These are phyloP conservation scores for Chenopodium album DNA, from an alignment of 148 eudicot genomes.

Conservation along the genomic window DNA sequence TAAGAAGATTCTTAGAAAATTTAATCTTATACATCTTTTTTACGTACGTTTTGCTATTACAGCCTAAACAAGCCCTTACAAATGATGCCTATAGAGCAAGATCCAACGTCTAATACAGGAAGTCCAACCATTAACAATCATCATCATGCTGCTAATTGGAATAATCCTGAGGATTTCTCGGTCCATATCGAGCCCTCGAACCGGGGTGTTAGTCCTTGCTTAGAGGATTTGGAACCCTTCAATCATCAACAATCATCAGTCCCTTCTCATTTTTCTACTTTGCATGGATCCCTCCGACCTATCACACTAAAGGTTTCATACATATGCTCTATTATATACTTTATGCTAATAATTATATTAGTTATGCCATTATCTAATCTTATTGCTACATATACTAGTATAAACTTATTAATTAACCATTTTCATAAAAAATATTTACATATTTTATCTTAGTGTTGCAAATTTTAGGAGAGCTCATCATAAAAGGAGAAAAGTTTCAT, in stretches of 20 bases:
- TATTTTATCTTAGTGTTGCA: neutral
- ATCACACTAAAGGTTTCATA: slow-evolving; percentile 54
- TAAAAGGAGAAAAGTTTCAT: neutral
- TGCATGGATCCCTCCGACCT: slow-evolving; percentile 52
- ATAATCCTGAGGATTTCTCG: slow-evolving; percentile 21
- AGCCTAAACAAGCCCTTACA: slow-evolving; percentile 15
- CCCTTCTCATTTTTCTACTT: slow-evolving; percentile 36
- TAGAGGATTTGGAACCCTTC: slow-evolving; percentile 31
- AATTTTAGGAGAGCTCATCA: neutral
- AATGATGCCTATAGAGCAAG: slow-evolving; percentile 66
- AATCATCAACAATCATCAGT: neutral
- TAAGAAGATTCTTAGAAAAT: neutral
- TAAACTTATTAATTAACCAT: neutral
- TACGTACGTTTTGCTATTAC: neutral
- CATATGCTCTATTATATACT: neutral
- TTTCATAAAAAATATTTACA: no score
- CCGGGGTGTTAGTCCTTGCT: slow-evolving; percentile 37
- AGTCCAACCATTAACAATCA: slow-evolving; percentile 26
- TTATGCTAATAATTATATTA: no score
- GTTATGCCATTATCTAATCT: no score
- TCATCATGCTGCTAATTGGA: slow-evolving; percentile 16
- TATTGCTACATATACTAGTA: neutral
- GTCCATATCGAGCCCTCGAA: slow-evolving; percentile 39
- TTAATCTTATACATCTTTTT: neutral
- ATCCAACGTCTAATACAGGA: slow-evolving; percentile 28